A percentile compares a stretch with the other conserved stretches of the same genome.
Conservation (phyloP, 108 stramenopile genomes). For the Stephanodiscus triporus region DNA sequence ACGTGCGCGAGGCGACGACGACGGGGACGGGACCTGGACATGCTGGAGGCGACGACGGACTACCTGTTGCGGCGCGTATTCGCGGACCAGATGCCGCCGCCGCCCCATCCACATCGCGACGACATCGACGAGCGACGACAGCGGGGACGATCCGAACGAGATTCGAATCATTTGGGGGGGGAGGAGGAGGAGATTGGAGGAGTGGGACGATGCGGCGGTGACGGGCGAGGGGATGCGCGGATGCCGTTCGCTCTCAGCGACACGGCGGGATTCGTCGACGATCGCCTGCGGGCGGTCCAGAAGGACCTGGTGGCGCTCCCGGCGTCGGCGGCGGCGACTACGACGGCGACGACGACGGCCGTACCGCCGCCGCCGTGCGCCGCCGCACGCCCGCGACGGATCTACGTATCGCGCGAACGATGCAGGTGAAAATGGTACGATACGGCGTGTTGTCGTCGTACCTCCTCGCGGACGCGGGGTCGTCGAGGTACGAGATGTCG, state of each 20-base stretch:
- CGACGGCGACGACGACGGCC: neutral
- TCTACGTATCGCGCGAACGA: constrained; percentile 3
- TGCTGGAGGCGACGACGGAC: constrained; percentile 35
- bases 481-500: constrained; percentile 44
- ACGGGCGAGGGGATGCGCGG: no score
- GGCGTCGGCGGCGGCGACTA: neutral
- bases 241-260: constrained; percentile 37
- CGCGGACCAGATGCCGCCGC: constrained; percentile 25
- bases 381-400: no score
- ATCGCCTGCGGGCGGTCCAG: constrained; percentile 57
- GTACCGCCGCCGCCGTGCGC: no score
- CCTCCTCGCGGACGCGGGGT: constrained; percentile 33
- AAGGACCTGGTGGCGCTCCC: constrained; percentile 54
- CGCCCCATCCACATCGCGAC: no score
- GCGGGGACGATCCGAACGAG: constrained; percentile 25
- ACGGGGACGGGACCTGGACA: constrained; percentile 17
- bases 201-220: neutral
- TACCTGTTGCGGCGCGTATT: constrained; percentile 34
- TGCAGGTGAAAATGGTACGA: constrained; percentile 52
- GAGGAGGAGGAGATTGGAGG: constrained; percentile 7
- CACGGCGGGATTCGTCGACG: constrained; percentile 52
- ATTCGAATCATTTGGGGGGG: no score
- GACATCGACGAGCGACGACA: neutral
- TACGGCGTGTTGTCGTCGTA: constrained; percentile 45
- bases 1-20: neutral